These are phyloP conservation scores for Cyclotella kingstonii DNA, from an alignment of 108 stramenopile genomes.

Conservation along the genomic window DNA sequence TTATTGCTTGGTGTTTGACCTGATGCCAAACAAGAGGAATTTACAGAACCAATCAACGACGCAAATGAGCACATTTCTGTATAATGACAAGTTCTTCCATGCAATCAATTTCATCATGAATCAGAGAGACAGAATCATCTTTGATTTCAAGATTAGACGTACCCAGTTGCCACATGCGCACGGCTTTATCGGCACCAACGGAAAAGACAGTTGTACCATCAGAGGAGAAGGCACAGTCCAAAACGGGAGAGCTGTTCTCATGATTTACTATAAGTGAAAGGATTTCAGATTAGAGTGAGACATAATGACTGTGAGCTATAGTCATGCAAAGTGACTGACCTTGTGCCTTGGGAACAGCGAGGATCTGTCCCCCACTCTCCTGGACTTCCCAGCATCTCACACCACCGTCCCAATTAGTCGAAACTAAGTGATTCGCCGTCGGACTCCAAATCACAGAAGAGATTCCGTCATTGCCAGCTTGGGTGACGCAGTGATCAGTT, in stretches of 20 bases:
- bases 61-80: too few species aligned
- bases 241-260: slow-evolving; percentile 60
- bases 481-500: slow-evolving; percentile 65
- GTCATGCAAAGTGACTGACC: slow-evolving; percentile 28
- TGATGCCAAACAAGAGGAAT: too few species aligned
- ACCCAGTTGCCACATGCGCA: slow-evolving; percentile 75
- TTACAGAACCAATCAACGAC: too few species aligned
- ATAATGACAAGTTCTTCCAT: too few species aligned
- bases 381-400: slow-evolving; percentile 88
- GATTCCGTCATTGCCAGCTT: slow-evolving; percentile 77
- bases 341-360: slow-evolving; percentile 74
- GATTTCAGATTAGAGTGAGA: too few species aligned
- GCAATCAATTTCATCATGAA: too few species aligned
- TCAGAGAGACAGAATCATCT: too few species aligned
- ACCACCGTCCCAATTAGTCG: slow-evolving; percentile 83
- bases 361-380: slow-evolving; percentile 69
- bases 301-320: neutral
- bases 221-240: slow-evolving; percentile 67
- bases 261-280: slow-evolving; percentile 56
- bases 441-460: slow-evolving; percentile 72
- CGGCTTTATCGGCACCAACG: slow-evolving; percentile 78
- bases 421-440: slow-evolving; percentile 68
- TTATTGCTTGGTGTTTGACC: slow-evolving; percentile 66
- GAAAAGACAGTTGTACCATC: slow-evolving; percentile 84
- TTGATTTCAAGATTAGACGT: neutral